Base-by-base conservation (phyloP, 1,284 basidiomycete genomes). In the Tylopilus orsonianus region DNA sequence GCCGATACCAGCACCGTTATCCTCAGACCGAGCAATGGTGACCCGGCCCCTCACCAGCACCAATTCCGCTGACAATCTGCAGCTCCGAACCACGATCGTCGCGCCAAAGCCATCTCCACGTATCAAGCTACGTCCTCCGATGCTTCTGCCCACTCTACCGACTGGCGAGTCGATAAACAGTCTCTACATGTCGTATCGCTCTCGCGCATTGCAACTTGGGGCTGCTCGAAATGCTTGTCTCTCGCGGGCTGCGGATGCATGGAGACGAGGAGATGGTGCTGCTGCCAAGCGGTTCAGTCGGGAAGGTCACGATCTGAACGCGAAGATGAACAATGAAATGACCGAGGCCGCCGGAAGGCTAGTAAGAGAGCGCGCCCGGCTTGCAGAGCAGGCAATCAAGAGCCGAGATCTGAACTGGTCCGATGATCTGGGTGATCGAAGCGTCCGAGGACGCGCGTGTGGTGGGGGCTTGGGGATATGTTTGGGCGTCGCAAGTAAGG, bases 241-340 rank as follows among this genome's bases (percentile, higher is more conserved):
- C n/a, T 92, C 90, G 2, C 84, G 93, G 37, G 96, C 96, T 5
- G 93, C 96, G 1, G 93, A 97, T 62, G 93, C 95, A 2, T 98
- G 92, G 88, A 78, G 92, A 38, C 80, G 90, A 10, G 94, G 95
- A 4, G 95, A 99, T 57, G 95, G 95, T 3, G 93, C 93, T 0
- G 89, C 90, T 0, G 96, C 96, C 19, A 96, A 97, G 67, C 78
- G 93, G 40, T 97, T 95, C 72, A 92, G 87, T 57, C 75, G 90
- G 33, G 95, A 98, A 64, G 96, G 94, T 4, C 92, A 96, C 59
- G 90, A 93, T 37, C 72, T 97, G 51, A 97, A 97, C 63, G 82
- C 81, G 33, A 89, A 90, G 67, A 96, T 98, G 89, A 75, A 81
- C 38, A 76, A 74, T 27, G 93, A 97, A 72, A 90, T 90, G 77